Evolutionary conservation across 2,329 filamentous ascomycete species (phyloP), one percentile per base, ranked within the genome.

Genomic region (Pleomassaria siparia): DNA sequence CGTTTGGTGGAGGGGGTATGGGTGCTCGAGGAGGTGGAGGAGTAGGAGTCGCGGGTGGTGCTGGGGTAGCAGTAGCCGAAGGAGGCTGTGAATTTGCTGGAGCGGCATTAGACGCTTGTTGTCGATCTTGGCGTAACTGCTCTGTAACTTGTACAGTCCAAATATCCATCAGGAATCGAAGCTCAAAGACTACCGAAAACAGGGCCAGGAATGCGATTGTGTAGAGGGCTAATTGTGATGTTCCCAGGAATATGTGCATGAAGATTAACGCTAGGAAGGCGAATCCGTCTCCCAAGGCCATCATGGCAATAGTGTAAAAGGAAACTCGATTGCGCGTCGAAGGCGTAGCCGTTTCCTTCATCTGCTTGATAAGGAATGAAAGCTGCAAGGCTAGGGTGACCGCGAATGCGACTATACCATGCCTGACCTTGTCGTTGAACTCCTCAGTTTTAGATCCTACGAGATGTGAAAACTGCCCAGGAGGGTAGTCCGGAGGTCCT

Each of bases 91-190:
- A 53, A 16, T 55, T 46, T 35, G 52, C 41, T 26, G 60, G 43
- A 28, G 60, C 49, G n/a, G 59, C 48, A 16, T 54, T 48, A 3
- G 63, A 48, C 37, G 74, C 72, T 44, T 72, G 68, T 51, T 78
- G 73, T 50, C 77, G 66, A 44, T 76, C 72, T 47, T 67, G 63
- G 39, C 72, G 65, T 37, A 67, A 68, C 16, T 73, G 66, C 50
- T 79, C 76, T 3, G 78, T 77, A 20, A 74, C 79, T 60, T 86
- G 83, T 2, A 84, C 80, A 16, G 77, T 76, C 83, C 82, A 86
- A n/a, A 86, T 82, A 44, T 85, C 82, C 72, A 84, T 81, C 59
- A 86, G 72, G 55, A 86, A 86, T 43, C 81, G 79, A 72, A 86
- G 83, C 25, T 82, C 82, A 46, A 85, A 80, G 47, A 80, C 79